Conservation (phyloP, 2,329 filamentous ascomycete genomes). For the Eutypa lata region DNA sequence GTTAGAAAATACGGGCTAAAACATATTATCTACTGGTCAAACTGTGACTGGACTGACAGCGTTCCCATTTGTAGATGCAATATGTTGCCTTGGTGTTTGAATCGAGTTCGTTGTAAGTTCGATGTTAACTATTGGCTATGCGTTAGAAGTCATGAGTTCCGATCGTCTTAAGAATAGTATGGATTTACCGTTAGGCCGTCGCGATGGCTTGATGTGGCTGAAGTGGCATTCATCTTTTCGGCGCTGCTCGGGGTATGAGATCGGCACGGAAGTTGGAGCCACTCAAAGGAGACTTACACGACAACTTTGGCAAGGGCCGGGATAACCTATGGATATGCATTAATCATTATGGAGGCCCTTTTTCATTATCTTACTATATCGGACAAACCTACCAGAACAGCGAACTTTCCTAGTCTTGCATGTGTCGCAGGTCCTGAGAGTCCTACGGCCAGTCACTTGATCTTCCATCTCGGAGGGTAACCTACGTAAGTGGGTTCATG, state of each 20-base stretch:
- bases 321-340: constrained; percentile 9
- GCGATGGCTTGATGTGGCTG: constrained; percentile 19
- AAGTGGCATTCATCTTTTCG: constrained; percentile 19
- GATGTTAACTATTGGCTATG: constrained; percentile 4
- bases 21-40: too few relatives aligned
- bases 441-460: constrained; percentile 1
- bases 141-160: not conserved
- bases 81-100: not conserved
- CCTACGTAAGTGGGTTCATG: not conserved
- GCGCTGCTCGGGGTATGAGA: constrained; percentile 3
- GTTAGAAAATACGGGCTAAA: not conserved
- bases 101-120: not conserved
- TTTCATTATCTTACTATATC: not conserved
- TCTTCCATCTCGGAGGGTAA: not conserved
- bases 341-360: not conserved
- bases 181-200: constrained; percentile 19
- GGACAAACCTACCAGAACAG: constrained; percentile 30
- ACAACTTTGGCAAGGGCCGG: constrained; percentile 27
- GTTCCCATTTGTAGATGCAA: not conserved
- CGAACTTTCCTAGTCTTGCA: constrained; percentile 40
- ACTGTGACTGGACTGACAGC: not conserved
- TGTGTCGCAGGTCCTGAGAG: constrained; percentile 33
- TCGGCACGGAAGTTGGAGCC: not conserved
- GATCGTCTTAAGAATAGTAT: not conserved
- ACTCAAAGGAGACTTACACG: constrained; percentile 13